Base-by-base conservation (phyloP, 2,329 filamentous ascomycete species). In the Trichoderma aggressivum region DNA sequence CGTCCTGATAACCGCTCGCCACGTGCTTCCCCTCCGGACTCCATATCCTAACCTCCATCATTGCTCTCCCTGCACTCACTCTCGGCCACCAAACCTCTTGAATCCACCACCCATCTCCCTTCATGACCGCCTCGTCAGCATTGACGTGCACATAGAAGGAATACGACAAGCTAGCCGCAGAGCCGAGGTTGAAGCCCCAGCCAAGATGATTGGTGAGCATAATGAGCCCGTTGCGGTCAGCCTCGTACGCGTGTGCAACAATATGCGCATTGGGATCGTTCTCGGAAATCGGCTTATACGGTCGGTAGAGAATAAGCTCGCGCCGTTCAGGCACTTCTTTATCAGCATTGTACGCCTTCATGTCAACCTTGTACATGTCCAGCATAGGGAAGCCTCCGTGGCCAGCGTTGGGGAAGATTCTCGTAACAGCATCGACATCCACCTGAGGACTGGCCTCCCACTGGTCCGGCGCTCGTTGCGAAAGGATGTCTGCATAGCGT, bases 281-380 rank as follows among this genome's bases (percentile, higher is more conserved):
- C 3, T 70, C 72, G 0, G 83, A 79, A 3, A 87, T 76, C 0
- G 85, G 84, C 62, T 80, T 79, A 2, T 84, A 77, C 3, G 86
- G 80, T 0, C 85, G 83, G 72, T 88, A 88, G 7, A 86, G 74
- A 1, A 87, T 74, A 8, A 88, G 78, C 74, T 88, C 84, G 21
- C 84, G 81, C 7, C 83, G 79, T 43, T 86, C 85, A 5, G 83
- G 77, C 8, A 86, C 71, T 0, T 82, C 77, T 60, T 80, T 82
- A 0, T 73, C 80, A 10, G 77, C 75, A 74, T 88, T 88, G 72
- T 80, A 86, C 0, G 70, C 77, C 0, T 72, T 73, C 82, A 88
- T 84, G 74, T 88, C 86, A 8, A 88, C 86, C 77, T 87, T 87
- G 75, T 82, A 82, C 84, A 88, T 86, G 61, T 87, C 83, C 3